A percentile compares a stretch with the other conserved stretches of the same genome.
Conservation (phyloP, 768 basidiomycete genomes). For the Wakefieldia striispora region DNA sequence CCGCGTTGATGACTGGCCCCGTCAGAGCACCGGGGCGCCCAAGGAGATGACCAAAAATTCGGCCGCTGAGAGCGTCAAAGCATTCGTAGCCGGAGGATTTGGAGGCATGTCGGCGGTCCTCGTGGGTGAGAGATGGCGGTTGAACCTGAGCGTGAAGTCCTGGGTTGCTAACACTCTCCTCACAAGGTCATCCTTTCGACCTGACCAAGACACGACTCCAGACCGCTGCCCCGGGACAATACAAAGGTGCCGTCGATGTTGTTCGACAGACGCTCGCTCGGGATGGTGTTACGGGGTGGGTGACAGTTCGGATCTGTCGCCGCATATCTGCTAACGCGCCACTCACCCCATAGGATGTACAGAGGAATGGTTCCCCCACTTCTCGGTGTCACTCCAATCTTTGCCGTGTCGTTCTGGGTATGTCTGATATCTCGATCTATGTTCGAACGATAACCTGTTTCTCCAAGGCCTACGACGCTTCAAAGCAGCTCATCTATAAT, state of each 20-base stretch:
- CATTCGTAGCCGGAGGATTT: conserved; percentile 91
- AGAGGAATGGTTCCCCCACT: conserved; percentile 93
- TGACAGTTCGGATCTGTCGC: neutral
- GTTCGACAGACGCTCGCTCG: conserved; percentile 87
- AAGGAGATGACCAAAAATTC: conserved; percentile 25
- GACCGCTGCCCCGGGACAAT: conserved; percentile 84
- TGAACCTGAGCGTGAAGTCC: neutral
- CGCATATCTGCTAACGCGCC: conserved; percentile 1
- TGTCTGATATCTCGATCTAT: neutral
- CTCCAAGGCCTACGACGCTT: conserved; percentile 84
- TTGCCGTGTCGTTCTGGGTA: conserved; percentile 98
- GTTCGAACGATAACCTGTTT: conserved; percentile 8
- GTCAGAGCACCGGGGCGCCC: conserved; percentile 26
- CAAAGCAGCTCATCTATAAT: conserved; percentile 80
- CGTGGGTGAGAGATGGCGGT: conserved; percentile 60
- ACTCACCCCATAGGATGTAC: conserved; percentile 58
- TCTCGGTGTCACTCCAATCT: conserved; percentile 95
- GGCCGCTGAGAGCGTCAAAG: conserved; percentile 55
- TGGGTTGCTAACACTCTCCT: conserved; percentile 2
- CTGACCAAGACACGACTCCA: conserved; percentile 95
- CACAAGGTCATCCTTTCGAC: conserved; percentile 93
- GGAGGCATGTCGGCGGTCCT: conserved; percentile 87
- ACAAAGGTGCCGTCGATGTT: conserved; percentile 91
- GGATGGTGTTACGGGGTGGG: conserved; percentile 85
- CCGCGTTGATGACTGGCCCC: conserved; percentile 6